A percentile compares a stretch with the other conserved stretches of the same genome.
Evolutionary conservation across 2,329 filamentous ascomycete genomes (phyloP).

Genomic region (Scopulariopsis brevicaulis): DNA sequence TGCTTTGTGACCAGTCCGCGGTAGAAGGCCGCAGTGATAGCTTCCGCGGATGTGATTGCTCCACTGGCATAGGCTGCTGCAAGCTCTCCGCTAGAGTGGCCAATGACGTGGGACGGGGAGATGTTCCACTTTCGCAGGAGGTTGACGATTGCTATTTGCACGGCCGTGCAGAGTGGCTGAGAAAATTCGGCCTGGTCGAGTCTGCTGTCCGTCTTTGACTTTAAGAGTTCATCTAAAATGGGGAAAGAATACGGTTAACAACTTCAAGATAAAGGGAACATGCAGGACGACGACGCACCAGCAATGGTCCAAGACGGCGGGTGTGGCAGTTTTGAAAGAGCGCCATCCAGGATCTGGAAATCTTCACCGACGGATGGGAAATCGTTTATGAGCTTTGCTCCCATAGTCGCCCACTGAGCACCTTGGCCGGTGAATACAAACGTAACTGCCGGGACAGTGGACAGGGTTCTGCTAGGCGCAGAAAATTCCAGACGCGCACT

Average conservation of each 20-base stretch:
- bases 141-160: slow-evolving; percentile 34
- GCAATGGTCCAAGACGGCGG: slow-evolving; percentile 15
- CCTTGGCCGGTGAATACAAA: slow-evolving; percentile 3
- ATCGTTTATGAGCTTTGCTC: not conserved
- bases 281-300: too few relatives aligned
- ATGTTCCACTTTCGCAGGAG: slow-evolving; percentile 31
- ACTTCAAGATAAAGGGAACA: too few relatives aligned
- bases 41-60: slow-evolving; percentile 12
- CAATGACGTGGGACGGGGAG: slow-evolving; percentile 23
- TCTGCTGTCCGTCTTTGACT: slow-evolving; percentile 17
- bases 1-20: slow-evolving; percentile 12
- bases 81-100: slow-evolving; percentile 38
- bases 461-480: slow-evolving; percentile 5
- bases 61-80: slow-evolving; percentile 30
- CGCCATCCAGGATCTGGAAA: slow-evolving; percentile 13
- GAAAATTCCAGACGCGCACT: slow-evolving; percentile 6
- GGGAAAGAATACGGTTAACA: not conserved
- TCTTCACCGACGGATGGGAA: slow-evolving; percentile 9
- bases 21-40: slow-evolving; percentile 17
- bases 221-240: slow-evolving; percentile 22
- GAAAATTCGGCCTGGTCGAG: slow-evolving; percentile 26
- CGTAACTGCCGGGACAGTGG: slow-evolving; percentile 5
- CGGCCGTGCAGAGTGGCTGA: slow-evolving; percentile 29
- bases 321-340: slow-evolving; percentile 19
- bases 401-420: slow-evolving; percentile 1